A percentile compares a stretch with the other conserved stretches of the same genome.
These are phyloP conservation scores for Pilasporangium apinafurcum DNA, from an alignment of 352 stramenopile species.

Conservation along the genomic window DNA sequence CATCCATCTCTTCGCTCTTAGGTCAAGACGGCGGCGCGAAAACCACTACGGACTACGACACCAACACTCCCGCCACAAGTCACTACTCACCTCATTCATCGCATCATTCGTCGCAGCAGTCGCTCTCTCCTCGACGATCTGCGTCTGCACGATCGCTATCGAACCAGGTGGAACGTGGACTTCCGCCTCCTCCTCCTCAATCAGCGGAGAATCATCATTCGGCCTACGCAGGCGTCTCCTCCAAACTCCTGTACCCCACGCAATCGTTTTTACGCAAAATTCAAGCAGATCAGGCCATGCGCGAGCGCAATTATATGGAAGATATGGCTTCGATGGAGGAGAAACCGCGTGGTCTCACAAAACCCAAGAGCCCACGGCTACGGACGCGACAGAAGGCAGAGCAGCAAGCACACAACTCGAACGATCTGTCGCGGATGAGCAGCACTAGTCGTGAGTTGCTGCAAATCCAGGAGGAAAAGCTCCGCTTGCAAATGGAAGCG, in stretches of 20 bases:
- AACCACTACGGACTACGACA: no score
- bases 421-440: conserved; percentile 51
- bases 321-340: conserved; percentile 32
- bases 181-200: conserved; percentile 5
- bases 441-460: conserved; percentile 73
- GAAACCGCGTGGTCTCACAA: conserved; percentile 42
- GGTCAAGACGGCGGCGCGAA: conserved; percentile 24
- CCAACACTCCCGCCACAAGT: neutral
- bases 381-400: conserved; percentile 27
- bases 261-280: conserved; percentile 53
- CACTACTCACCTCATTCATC: conserved; percentile 9
- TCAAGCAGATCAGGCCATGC: conserved; percentile 50
- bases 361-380: conserved; percentile 43
- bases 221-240: conserved; percentile 18
- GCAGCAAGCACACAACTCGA: conserved; percentile 20
- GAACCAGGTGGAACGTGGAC: no score
- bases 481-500: conserved; percentile 55
- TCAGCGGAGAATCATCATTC: neutral
- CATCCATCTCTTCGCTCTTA: conserved; percentile 35
- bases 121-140: conserved; percentile 3
- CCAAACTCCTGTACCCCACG: conserved; percentile 61
- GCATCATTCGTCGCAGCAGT: conserved; percentile 8
- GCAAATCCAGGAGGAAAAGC: conserved; percentile 69
- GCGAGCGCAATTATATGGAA: conserved; percentile 36
- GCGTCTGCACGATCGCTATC: neutral